Conservation (phyloP, 768 basidiomycete genomes). For the Kwoniella dejecticola region DNA sequence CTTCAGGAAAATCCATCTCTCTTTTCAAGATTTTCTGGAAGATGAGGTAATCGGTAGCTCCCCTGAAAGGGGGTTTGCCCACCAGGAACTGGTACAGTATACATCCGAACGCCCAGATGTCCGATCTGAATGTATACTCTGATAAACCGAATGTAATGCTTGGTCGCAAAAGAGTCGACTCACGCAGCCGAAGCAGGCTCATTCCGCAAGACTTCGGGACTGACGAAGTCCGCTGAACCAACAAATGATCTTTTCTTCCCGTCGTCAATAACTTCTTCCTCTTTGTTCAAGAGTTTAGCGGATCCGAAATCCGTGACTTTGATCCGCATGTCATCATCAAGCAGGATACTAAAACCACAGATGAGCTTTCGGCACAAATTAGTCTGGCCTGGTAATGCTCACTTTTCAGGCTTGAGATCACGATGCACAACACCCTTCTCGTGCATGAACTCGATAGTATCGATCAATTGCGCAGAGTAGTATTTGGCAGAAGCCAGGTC, state of each 20-base stretch:
- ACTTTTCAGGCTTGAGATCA: conserved; percentile 60
- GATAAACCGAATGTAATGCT: too few relatives aligned
- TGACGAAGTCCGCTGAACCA: conserved; percentile 86
- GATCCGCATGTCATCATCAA: conserved; percentile 82
- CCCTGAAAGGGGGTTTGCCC: conserved; percentile 88
- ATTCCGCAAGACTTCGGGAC: conserved; percentile 78
- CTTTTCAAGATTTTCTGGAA: conserved; percentile 90
- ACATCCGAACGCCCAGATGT: conserved; percentile 94
- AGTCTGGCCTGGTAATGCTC: conserved; percentile 15
- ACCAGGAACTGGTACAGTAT: conserved; percentile 90
- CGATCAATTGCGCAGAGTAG: conserved; percentile 86
- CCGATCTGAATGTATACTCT: too few relatives aligned
- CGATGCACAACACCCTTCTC: conserved; percentile 86
- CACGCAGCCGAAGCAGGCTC: conserved; percentile 74
- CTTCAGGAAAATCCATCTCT: conserved; percentile 83
- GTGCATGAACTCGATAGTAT: conserved; percentile 89
- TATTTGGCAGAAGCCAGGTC: conserved; percentile 73
- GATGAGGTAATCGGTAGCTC: conserved; percentile 83
- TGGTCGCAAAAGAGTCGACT: conserved; percentile 33
- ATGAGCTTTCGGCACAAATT: conserved; percentile 56
- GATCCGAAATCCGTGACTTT: conserved; percentile 98
- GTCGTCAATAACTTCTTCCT: conserved; percentile 56
- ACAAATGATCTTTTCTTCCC: conserved; percentile 71
- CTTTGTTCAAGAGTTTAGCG: conserved; percentile 59
- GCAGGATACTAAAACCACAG: conserved; percentile 84